Percentiles rank a stretch among this genome's conserved stretches.
Conservation (phyloP, 768 basidiomycete genomes). For the Arthromyces matolae region DNA sequence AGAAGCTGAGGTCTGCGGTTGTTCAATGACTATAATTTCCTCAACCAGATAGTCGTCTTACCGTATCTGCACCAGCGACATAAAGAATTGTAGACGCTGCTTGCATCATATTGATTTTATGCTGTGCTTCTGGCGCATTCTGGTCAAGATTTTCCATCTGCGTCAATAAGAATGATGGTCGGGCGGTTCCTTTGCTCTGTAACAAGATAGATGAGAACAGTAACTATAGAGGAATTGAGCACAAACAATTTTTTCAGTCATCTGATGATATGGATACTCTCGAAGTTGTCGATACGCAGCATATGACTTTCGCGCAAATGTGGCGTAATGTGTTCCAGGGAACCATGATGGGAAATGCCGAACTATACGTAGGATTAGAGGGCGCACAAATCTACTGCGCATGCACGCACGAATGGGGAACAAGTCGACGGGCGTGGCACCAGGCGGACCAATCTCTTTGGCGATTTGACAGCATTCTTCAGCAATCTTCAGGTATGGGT, state of each 20-base stretch:
- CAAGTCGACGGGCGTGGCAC: conserved; percentile 19
- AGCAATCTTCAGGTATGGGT: conserved; percentile 19
- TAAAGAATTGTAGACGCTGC: conserved; percentile 10
- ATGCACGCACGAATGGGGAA: conserved; percentile 19
- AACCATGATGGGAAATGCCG: conserved; percentile 24
- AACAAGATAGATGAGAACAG: too few species aligned
- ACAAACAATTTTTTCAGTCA: conserved; percentile 16
- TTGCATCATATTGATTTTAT: conserved; percentile 5
- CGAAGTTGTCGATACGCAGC: conserved; percentile 8
- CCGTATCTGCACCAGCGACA: conserved; percentile 16
- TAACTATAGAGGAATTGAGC: too few species aligned
- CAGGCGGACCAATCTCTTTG: conserved; percentile 15
- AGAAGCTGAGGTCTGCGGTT: conserved; percentile 21
- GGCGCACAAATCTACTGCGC: neutral
- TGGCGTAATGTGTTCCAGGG: conserved; percentile 19
- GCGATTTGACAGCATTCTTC: conserved; percentile 14
- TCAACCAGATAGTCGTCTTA: neutral
- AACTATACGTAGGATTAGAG: conserved; percentile 5
- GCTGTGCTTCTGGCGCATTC: neutral
- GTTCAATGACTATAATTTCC: neutral
- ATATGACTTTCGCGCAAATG: conserved; percentile 10
- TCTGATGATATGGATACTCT: conserved; percentile 16
- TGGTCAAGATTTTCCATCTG: conserved; percentile 11
- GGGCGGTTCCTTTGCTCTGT: conserved; percentile 11
- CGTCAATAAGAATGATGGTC: conserved; percentile 12